Percentiles rank a stretch among this genome's conserved stretches.
phyloP scores from a whole-genome alignment of 176 grass and related monocot species.

The Juncus inflexus region DNA sequence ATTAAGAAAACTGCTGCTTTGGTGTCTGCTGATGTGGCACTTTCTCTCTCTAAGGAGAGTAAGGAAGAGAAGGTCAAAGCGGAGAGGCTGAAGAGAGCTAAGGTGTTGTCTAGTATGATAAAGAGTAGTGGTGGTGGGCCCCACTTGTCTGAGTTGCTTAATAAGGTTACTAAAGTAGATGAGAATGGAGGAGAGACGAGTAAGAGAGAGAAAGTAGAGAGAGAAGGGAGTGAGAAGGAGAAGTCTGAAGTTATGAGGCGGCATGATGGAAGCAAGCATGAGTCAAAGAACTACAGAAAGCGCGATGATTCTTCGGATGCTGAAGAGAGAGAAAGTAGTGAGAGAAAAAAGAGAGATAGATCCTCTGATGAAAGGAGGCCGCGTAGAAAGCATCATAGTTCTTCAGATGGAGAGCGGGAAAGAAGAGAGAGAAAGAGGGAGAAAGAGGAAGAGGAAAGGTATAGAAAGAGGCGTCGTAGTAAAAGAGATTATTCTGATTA shows the following conservation, averaged over 20 bases:
- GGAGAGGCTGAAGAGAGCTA: conserved; percentile 88
- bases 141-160: conserved; percentile 23
- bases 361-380: conserved; percentile 26
- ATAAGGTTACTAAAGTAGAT: conserved; percentile 22
- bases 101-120: conserved; percentile 86
- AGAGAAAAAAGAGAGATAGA: conserved; percentile 22
- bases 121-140: conserved; percentile 39
- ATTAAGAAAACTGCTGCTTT: conserved; percentile 86
- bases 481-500: conserved; percentile 12
- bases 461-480: conserved; percentile 31
- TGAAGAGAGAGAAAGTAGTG: conserved; percentile 15
- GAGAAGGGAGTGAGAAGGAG: conserved; percentile 16
- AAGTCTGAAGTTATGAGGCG: background rate
- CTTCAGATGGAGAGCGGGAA: conserved; percentile 53
- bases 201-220: conserved; percentile 14
- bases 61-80: conserved; percentile 90
- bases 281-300: conserved; percentile 45
- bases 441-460: conserved; percentile 24
- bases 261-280: background rate
- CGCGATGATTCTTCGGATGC: conserved; percentile 10
- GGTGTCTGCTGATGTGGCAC: conserved; percentile 66
- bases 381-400: conserved; percentile 31
- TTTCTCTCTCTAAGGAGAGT: conserved; percentile 67
- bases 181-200: conserved; percentile 24
- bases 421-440: conserved; percentile 5